Evolutionary conservation across 331 rosid genomes (phyloP), one percentile per base, ranked within the genome.

Genomic region (Malus hybrid): DNA sequence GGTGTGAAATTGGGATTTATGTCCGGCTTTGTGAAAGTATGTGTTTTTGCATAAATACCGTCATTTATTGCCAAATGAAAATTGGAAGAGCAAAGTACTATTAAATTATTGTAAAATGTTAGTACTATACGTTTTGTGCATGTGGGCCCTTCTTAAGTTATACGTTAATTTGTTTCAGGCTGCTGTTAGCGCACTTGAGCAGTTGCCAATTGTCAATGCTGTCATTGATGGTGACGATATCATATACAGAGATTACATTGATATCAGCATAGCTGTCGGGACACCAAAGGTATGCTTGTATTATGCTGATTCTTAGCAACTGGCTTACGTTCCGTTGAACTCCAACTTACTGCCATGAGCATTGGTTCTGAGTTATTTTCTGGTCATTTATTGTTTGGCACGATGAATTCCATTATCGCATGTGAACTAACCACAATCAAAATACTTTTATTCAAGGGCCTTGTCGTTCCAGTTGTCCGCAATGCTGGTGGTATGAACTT

Each of bases 201-300:
- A 80, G 65, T 87, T 87, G 71, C 88, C 91, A 5, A 75, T 69
- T 60, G 83, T 85, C 19, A 89, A 89, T 75, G 93, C 88, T 52
- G 89, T 89, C 64, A 89, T 85, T 64, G 91, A 89, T n/a, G 91
- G 93, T 31, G 91, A 89, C 75, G 93, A 87, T 76, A 89, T 87
- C 73, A 87, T 87, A 56, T 85, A 87, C 75, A 79, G 88, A 82
- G 87, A 87, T 76, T 85, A 87, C 82, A 65, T 87, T n/a, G 93
- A 89, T 72, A 87, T 89, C 56, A 87, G 88, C 71, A 89, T 83
- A 73, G 88, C 91, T 7, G 88, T 86, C 52, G 91, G 89, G 54
- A 89, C 91, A 60, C 77, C 87, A 27, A 89, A 87, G 91, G 93
- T 83, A 56, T 79, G 48, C 48, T 42, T 39, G 15, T 29, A 65